These are phyloP conservation scores for Tolypocladium ophioglossoides DNA, from an alignment of 2,329 filamentous ascomycete genomes.

Conservation along the genomic window DNA sequence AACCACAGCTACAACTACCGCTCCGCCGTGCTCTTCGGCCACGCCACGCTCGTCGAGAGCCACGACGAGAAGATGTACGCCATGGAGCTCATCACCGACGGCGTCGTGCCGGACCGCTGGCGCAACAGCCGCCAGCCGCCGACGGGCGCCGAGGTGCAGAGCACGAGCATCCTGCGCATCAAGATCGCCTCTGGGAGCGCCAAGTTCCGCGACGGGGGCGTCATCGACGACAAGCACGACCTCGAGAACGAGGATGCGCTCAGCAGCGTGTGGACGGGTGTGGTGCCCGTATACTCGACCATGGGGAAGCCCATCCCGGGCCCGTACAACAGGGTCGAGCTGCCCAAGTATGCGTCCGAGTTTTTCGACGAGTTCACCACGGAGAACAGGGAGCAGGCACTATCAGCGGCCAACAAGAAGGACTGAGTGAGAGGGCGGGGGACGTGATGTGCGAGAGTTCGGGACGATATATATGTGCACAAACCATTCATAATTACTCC, in stretches of 20 bases:
- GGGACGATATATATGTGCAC: background rate
- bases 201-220: conserved; percentile 59
- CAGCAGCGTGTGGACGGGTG: conserved; percentile 42
- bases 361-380: conserved; percentile 28
- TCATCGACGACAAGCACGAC: conserved; percentile 43
- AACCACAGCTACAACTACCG: conserved; percentile 83
- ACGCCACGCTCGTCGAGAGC: conserved; percentile 57
- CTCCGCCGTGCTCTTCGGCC: conserved; percentile 67
- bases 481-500: background rate
- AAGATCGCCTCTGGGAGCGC: conserved; percentile 60
- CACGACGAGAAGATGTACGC: conserved; percentile 64
- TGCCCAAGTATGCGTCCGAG: conserved; percentile 51
- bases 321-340: conserved; percentile 45
- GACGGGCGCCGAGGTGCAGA: conserved; percentile 61
- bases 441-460: background rate
- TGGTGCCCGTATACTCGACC: conserved; percentile 50
- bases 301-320: conserved; percentile 54
- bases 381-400: conserved; percentile 16
- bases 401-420: conserved; percentile 14
- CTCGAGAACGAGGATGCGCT: conserved; percentile 29
- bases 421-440: background rate
- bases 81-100: conserved; percentile 68
- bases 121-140: conserved; percentile 58
- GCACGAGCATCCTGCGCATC: conserved; percentile 62
- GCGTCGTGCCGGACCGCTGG: conserved; percentile 61